A percentile compares a stretch with the other conserved stretches of the same genome.
Evolutionary conservation across 2,329 filamentous ascomycete species (phyloP).

Genomic region (Claviceps digitariae): DNA sequence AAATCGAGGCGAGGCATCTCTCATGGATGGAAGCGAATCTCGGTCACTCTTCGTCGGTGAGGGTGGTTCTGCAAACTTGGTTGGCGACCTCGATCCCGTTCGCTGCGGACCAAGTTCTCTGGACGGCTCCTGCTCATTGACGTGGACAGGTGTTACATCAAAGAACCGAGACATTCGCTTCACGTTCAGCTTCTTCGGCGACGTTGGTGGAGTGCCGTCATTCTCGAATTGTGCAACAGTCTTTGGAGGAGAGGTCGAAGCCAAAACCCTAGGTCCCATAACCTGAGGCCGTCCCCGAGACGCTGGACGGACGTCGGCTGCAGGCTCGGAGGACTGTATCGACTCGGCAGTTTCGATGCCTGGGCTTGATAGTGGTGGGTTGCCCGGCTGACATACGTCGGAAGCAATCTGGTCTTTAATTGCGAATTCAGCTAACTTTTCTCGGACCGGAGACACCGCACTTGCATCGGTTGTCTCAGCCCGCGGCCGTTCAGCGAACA

Average conservation of each 20-base stretch:
- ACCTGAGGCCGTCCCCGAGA: not conserved
- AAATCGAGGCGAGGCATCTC: constrained; percentile 16
- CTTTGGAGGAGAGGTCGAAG: constrained; percentile 7
- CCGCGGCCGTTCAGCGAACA: not conserved
- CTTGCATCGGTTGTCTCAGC: constrained; percentile 3
- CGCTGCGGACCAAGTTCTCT: constrained; percentile 20
- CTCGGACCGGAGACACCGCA: constrained; percentile 1
- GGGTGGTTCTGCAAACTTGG: constrained; percentile 19
- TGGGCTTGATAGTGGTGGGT: constrained; percentile 12
- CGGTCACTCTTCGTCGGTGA: constrained; percentile 21
- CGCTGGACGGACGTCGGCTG: constrained; percentile 8
- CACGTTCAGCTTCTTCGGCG: constrained; percentile 44
- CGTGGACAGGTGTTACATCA: constrained; percentile 24
- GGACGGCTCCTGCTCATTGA: constrained; percentile 13
- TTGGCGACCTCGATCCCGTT: constrained; percentile 24
- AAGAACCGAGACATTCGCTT: constrained; percentile 47
- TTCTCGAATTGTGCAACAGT: constrained; percentile 5
- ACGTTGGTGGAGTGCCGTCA: constrained; percentile 30
- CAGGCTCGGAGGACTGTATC: constrained; percentile 6
- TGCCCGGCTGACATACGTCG: constrained; percentile 18
- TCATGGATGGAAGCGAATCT: constrained; percentile 25
- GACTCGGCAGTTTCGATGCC: constrained; percentile 5
- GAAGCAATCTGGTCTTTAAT: constrained; percentile 24
- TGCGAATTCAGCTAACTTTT: constrained; percentile 14
- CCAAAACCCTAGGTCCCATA: constrained; percentile 5